Conservation (phyloP, 2,329 filamentous ascomycete genomes). For the Alternaria brassicicola region DNA sequence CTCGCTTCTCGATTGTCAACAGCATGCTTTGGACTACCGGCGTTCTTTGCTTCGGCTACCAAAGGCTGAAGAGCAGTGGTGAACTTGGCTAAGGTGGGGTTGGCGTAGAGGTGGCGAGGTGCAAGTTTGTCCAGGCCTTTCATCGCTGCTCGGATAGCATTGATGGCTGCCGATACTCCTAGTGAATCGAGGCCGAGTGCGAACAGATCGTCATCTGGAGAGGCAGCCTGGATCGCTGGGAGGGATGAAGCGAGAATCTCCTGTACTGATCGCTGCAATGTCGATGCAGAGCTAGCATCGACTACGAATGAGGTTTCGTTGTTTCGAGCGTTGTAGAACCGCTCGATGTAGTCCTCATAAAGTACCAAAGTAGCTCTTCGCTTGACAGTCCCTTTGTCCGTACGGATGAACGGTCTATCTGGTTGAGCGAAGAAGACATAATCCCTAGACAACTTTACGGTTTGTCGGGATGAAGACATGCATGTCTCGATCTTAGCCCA, state of each 20-base stretch:
- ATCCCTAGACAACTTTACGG: slow-evolving; percentile 49
- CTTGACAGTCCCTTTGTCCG: slow-evolving; percentile 56
- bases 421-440: slow-evolving; percentile 52
- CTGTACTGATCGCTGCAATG: slow-evolving; percentile 12
- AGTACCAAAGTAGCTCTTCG: slow-evolving; percentile 49
- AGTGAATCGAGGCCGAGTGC: slow-evolving; percentile 44
- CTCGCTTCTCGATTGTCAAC: not conserved
- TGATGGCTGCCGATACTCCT: slow-evolving; percentile 36
- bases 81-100: slow-evolving; percentile 33
- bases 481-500: slow-evolving; percentile 55
- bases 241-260: slow-evolving; percentile 15
- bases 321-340: slow-evolving; percentile 47
- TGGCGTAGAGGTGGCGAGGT: slow-evolving; percentile 47
- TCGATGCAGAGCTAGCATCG: slow-evolving; percentile 13
- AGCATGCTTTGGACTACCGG: not conserved
- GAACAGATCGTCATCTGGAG: slow-evolving; percentile 42
- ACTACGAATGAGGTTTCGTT: slow-evolving; percentile 2
- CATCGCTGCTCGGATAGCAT: slow-evolving; percentile 39
- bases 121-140: slow-evolving; percentile 39
- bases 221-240: slow-evolving; percentile 10
- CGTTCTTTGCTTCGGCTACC: not conserved
- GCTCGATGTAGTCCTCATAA: slow-evolving; percentile 56
- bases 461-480: slow-evolving; percentile 50
- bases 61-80: slow-evolving; percentile 22
- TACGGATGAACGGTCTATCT: slow-evolving; percentile 54